Conservation (phyloP, 2,329 filamentous ascomycete species). For the Ophiostoma novo-ulmi region DNA sequence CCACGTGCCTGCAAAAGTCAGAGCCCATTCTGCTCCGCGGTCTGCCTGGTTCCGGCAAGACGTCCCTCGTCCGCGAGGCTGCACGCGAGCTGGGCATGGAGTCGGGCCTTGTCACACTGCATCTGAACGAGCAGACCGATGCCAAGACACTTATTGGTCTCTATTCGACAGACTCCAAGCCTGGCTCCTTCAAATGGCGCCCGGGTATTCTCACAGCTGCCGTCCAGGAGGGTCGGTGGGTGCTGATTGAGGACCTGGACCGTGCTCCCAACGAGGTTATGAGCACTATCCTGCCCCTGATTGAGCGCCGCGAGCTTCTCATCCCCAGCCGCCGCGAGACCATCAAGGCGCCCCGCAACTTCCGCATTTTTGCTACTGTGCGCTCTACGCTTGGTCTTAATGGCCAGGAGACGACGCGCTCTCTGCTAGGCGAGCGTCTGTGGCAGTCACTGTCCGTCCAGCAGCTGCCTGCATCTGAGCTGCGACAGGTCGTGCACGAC, state of each 20-base stretch:
- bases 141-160: conserved; percentile 93
- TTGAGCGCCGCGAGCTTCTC: conserved; percentile 84
- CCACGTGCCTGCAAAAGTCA: conserved; percentile 58
- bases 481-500: conserved; percentile 65
- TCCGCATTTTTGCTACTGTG: conserved; percentile 87
- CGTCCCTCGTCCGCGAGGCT: conserved; percentile 74
- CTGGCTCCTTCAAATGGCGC: conserved; percentile 87
- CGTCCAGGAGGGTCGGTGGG: conserved; percentile 90
- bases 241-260: conserved; percentile 94
- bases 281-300: conserved; percentile 84
- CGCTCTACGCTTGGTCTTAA: conserved; percentile 67
- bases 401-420: conserved; percentile 62
- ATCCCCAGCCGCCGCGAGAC: conserved; percentile 85
- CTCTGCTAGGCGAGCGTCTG: conserved; percentile 75
- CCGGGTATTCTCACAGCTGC: conserved; percentile 90
- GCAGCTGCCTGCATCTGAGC: conserved; percentile 61
- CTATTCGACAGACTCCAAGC: conserved; percentile 82
- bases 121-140: conserved; percentile 97
- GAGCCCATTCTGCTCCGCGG: conserved; percentile 78
- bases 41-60: conserved; percentile 84
- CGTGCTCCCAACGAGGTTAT: conserved; percentile 92
- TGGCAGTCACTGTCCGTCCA: conserved; percentile 75
- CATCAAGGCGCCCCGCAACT: conserved; percentile 75
- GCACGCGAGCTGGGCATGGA: conserved; percentile 75
- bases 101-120: conserved; percentile 81